phyloP scores from a whole-genome alignment of 1,284 basidiomycete species.

The Naganishia liquefaciens region DNA sequence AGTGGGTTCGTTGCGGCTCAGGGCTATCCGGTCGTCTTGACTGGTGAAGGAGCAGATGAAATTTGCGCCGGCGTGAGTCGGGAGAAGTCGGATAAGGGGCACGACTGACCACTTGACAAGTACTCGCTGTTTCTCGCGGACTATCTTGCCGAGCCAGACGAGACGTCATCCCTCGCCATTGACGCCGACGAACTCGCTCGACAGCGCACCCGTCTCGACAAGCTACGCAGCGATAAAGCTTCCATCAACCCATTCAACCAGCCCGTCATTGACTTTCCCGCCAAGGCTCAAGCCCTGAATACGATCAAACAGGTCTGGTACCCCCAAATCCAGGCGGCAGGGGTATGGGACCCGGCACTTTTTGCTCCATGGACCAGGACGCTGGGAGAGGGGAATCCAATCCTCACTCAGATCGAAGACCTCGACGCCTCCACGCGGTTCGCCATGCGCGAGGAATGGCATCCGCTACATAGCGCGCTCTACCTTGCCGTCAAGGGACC shows the following conservation, averaged over 20 bases:
- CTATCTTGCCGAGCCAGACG: conserved; percentile 26
- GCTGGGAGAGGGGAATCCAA: conserved; percentile 40
- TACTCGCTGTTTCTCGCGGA: conserved; percentile 30
- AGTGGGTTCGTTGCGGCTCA: conserved; percentile 53
- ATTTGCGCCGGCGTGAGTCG: conserved; percentile 48
- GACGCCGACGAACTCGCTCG: conserved; percentile 20
- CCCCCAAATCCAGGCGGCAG: conserved; percentile 29
- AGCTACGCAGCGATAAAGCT: conserved; percentile 7
- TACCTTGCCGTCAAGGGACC: conserved; percentile 51
- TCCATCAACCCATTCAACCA: conserved; percentile 22
- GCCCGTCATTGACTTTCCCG: conserved; percentile 14
- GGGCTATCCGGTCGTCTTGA: conserved; percentile 56
- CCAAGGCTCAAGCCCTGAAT: conserved; percentile 13
- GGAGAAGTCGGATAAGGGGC: too few species aligned
- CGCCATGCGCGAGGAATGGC: conserved; percentile 38
- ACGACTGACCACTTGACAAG: not conserved
- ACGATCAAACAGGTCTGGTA: conserved; percentile 16
- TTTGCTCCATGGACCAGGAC: conserved; percentile 45
- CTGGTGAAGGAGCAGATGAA: conserved; percentile 56
- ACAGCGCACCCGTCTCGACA: conserved; percentile 2
- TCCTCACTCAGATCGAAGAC: conserved; percentile 49
- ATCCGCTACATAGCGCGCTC: conserved; percentile 42
- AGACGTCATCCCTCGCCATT: conserved; percentile 12
- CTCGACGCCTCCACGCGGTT: conserved; percentile 44
- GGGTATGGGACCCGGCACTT: conserved; percentile 39